Conservation (phyloP, 768 basidiomycete species). For the Boletus eberwhitei region DNA sequence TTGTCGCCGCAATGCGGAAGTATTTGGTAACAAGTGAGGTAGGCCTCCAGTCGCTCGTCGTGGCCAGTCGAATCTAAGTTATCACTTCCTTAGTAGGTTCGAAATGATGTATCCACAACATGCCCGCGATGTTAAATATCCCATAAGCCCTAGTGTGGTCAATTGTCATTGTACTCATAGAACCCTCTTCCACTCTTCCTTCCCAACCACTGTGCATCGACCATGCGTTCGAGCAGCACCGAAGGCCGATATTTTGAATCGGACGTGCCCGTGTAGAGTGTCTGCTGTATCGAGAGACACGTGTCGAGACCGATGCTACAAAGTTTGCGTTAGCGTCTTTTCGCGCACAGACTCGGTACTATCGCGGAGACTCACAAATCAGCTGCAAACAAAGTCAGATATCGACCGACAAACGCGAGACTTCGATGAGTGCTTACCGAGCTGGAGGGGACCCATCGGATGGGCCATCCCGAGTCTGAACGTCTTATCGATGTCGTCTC, state of each 20-base stretch:
- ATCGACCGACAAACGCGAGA: background rate
- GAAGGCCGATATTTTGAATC: slow-evolving; percentile 96
- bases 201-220: slow-evolving; percentile 92
- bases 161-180: slow-evolving; percentile 68
- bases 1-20: no score
- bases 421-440: slow-evolving; percentile 45
- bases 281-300: slow-evolving; percentile 89
- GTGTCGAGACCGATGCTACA: slow-evolving; percentile 94
- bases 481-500: slow-evolving; percentile 94
- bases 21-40: no score
- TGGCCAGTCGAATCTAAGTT: no score
- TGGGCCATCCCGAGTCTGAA: slow-evolving; percentile 92
- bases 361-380: slow-evolving; percentile 28
- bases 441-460: slow-evolving; percentile 91
- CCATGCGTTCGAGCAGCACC: slow-evolving; percentile 90
- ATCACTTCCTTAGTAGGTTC: no score
- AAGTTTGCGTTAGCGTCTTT: background rate
- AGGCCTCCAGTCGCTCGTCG: no score
- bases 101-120: no score
- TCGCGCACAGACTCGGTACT: no score
- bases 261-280: slow-evolving; percentile 81
- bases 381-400: slow-evolving; percentile 18
- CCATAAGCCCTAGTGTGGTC: background rate
- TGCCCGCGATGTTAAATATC: background rate
- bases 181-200: slow-evolving; percentile 93